Percentiles rank a stretch among this genome's conserved stretches.
These are phyloP conservation scores for Scedosporium aurantiacum DNA, from an alignment of 2,329 filamentous ascomycete species.

Conservation along the genomic window DNA sequence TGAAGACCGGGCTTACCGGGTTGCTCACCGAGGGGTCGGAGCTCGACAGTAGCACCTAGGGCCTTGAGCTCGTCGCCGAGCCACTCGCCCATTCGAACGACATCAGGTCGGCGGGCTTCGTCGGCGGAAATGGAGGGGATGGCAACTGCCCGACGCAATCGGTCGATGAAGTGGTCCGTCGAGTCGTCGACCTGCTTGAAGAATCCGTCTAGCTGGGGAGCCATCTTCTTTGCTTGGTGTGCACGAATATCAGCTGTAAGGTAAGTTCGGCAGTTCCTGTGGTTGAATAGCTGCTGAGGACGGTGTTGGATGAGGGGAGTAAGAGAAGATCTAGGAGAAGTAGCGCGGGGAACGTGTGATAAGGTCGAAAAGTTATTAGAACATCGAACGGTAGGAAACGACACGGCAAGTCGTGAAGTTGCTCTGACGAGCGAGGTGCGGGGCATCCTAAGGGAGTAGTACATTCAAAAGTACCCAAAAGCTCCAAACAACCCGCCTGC, in stretches of 20 bases:
- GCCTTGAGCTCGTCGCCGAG: conserved; percentile 71
- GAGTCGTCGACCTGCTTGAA: conserved; percentile 85
- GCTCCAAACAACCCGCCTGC: background rate
- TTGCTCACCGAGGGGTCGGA: conserved; percentile 81
- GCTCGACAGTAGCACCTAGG: conserved; percentile 79
- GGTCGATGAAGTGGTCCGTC: conserved; percentile 74
- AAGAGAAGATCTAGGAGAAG: background rate
- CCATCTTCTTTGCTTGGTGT: conserved; percentile 67
- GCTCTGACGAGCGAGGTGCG: conserved; percentile 3
- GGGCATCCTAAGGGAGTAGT: conserved; percentile 6
- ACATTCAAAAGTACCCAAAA: conserved; percentile 5
- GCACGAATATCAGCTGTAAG: conserved; percentile 40
- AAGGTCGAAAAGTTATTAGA: conserved; percentile 6
- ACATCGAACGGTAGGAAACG: conserved; percentile 7
- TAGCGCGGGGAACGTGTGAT: background rate
- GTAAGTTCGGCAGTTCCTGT: conserved; percentile 24
- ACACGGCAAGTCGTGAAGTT: conserved; percentile 3
- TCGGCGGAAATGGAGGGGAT: conserved; percentile 95
- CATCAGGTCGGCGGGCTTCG: conserved; percentile 77
- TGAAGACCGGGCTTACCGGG: conserved; percentile 82
- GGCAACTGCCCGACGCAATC: conserved; percentile 81
- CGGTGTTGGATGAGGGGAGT: background rate
- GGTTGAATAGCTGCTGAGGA: conserved; percentile 8
- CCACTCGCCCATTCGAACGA: conserved; percentile 92
- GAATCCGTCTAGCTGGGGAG: conserved; percentile 79